Evolutionary conservation across 768 basidiomycete genomes (phyloP), one percentile per base, ranked within the genome.

Genomic region (Podaxis sp.): DNA sequence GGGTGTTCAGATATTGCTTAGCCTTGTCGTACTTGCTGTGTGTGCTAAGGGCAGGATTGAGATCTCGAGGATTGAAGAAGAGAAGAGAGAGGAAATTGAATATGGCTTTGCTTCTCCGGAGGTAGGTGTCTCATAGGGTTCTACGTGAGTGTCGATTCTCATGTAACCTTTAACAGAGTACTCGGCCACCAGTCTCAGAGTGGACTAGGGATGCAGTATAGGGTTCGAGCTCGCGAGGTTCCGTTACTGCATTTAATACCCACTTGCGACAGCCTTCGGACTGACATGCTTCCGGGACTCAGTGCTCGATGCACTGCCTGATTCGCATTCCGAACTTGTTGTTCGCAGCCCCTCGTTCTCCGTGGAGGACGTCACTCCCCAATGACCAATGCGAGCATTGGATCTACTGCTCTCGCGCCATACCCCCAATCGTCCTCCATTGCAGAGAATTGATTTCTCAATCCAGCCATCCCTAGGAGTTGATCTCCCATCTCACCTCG

Each of bases 1-100:
- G 13, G 73, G 71, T 13, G 64, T 60, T n/a, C 62, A 69, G 58
- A 26, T 67, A 22, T 28, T 72, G 7, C 48, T 69, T 4, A 15
- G 68, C 38, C 46, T 56, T n/a, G 37, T 65, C 1, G 60, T 67
- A 24, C 57, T 72, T 13, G 49, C 50, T 0, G 17, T 69, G 8
- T 70, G 67, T 26, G 38, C 52, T 3, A 52, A 53, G 7, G 62
- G 66, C 4, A 64, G 64, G 53, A 52, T 26, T 38, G 52, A 46
- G 49, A 66, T 66, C 30, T 54, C 36, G 13, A 46, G 15, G 11
- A 26, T 51, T n/a, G 49, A 60, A 4, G 28, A 60, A 7, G 62
- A 65, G 36, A 40, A 30, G 46, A 54, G 55, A 22, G 64, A 65
- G 22, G 58, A 65, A 28, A 28, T 54, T 24, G 58, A 65, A 26